phyloP scores from a whole-genome alignment of 2,329 filamentous ascomycete genomes.

The Botrytis aclada region DNA sequence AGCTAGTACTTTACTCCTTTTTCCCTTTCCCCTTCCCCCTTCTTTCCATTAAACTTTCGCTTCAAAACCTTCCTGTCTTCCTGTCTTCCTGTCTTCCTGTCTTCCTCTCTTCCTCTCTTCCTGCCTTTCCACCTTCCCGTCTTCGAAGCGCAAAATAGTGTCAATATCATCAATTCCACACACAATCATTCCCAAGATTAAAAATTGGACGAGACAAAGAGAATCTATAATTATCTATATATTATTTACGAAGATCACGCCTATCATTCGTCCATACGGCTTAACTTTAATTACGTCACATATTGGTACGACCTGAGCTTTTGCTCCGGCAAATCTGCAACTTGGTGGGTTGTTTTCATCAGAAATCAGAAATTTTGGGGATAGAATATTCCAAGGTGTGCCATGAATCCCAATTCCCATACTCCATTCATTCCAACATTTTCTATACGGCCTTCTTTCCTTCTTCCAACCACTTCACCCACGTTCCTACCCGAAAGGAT shows the following conservation, averaged over 20 bases:
- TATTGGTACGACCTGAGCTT: slow-evolving; percentile 6
- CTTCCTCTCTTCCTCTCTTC: neutral
- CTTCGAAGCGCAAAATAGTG: neutral
- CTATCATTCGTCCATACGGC: neutral
- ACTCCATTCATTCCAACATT: neutral
- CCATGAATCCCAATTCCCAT: no score
- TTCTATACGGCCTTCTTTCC: neutral
- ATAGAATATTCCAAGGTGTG: slow-evolving; percentile 4
- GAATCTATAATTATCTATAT: neutral
- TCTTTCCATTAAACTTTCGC: neutral
- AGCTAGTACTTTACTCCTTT: neutral
- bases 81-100: neutral
- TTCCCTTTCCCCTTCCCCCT: neutral
- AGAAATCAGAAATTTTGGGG: neutral
- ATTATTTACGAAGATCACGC: neutral
- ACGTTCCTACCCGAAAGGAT: neutral
- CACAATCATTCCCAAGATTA: neutral
- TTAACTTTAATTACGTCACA: slow-evolving; percentile 7
- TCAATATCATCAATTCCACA: neutral
- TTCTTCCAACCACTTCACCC: neutral
- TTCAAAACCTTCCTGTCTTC: neutral
- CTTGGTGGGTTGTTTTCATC: neutral
- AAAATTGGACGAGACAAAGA: neutral
- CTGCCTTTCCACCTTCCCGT: neutral
- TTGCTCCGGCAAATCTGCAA: slow-evolving; percentile 2